Evolutionary conservation across 2,329 filamentous ascomycete species (phyloP).

Genomic region (Aspergillus fructus): DNA sequence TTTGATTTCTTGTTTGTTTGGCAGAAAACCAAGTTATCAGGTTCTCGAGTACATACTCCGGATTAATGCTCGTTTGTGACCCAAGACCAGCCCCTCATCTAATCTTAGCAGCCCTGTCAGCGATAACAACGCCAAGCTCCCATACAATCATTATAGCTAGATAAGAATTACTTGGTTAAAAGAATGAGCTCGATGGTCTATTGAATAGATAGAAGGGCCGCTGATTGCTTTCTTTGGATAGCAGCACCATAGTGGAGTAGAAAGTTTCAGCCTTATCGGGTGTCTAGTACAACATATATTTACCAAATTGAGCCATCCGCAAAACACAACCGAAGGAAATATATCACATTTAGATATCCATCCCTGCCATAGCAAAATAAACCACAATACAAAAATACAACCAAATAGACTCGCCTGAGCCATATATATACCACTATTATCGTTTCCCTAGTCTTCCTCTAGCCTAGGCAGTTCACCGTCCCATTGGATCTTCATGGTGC

Average conservation of each 20-base stretch:
- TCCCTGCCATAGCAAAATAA: neutral
- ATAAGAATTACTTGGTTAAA: neutral
- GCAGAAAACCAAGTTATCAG: neutral
- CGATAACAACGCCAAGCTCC: neutral
- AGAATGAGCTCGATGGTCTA: too few relatives aligned
- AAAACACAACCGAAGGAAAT: neutral
- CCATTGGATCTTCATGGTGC: conserved; percentile 47
- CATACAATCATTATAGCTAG: neutral
- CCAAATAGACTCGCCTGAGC: neutral
- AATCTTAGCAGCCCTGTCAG: neutral
- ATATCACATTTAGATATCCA: neutral
- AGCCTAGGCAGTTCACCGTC: conserved; percentile 36
- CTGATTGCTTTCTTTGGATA: neutral
- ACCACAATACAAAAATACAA: conserved; percentile 1
- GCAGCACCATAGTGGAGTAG: neutral
- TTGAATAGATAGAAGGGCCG: too few relatives aligned
- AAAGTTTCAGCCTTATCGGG: neutral
- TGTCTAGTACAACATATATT: neutral
- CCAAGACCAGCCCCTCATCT: conserved; percentile 2
- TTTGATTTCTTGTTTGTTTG: neutral
- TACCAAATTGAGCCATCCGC: neutral
- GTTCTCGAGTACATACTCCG: neutral
- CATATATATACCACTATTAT: neutral
- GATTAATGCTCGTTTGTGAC: neutral
- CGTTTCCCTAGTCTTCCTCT: conserved; percentile 5